A percentile compares a stretch with the other conserved stretches of the same genome.
phyloP scores from a whole-genome alignment of 257 asterid genomes.

The Euphrasia confusa region DNA sequence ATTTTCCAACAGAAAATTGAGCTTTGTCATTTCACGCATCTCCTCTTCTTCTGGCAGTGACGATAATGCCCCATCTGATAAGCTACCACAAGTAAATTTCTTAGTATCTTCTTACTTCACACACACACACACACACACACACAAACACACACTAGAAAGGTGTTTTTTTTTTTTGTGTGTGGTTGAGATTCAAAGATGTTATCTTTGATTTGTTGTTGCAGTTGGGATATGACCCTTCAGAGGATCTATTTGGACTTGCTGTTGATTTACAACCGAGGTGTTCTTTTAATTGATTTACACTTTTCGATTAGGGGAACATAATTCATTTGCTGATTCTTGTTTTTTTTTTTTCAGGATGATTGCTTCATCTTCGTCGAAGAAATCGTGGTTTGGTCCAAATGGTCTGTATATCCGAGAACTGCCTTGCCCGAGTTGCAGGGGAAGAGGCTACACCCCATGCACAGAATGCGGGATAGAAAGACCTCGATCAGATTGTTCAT shows the following conservation, averaged over 20 bases:
- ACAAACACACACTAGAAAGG: neutral
- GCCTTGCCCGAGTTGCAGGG: constrained; percentile 96
- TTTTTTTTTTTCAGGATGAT: constrained; percentile 40
- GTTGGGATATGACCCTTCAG: constrained; percentile 82
- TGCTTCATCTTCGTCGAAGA: constrained; percentile 49
- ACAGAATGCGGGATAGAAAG: constrained; percentile 84
- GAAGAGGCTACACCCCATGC: constrained; percentile 93
- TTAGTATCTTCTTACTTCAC: neutral
- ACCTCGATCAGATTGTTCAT: constrained; percentile 72
- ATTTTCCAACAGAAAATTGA: constrained; percentile 33
- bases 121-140: neutral
- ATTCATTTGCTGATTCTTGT: neutral
- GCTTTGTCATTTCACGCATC: constrained; percentile 34
- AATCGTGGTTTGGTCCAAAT: constrained; percentile 97
- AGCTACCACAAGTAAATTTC: constrained; percentile 40
- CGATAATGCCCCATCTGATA: constrained; percentile 41
- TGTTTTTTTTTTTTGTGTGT: neutral
- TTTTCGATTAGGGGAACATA: neutral
- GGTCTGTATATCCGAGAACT: constrained; percentile 88
- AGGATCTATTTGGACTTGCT: constrained; percentile 71
- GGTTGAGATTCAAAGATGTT: constrained; percentile 4
- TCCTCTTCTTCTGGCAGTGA: constrained; percentile 45
- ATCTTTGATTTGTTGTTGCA: constrained; percentile 27
- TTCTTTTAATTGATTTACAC: neutral
- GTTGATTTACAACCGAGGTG: constrained; percentile 74